Conservation (phyloP, 371 early-diverging fungal genomes). For the Mucor plumbeus region DNA sequence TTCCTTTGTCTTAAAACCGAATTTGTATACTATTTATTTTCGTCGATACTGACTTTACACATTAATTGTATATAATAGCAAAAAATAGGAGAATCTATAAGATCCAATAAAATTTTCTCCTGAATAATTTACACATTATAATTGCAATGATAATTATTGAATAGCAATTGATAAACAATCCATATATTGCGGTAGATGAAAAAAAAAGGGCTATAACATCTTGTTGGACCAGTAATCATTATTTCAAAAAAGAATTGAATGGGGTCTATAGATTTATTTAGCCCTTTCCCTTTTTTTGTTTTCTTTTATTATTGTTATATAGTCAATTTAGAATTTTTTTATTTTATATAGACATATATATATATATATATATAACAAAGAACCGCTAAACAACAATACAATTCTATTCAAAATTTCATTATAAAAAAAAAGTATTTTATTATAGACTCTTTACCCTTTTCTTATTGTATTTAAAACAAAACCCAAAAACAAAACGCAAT, state of each 20-base stretch:
- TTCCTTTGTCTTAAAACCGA: background rate
- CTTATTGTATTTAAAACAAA: background rate
- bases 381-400: background rate
- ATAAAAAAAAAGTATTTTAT: conserved; percentile 3
- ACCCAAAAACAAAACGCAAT: background rate
- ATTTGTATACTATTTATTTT: background rate
- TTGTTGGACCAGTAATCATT: background rate
- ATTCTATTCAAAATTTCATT: background rate
- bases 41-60: background rate
- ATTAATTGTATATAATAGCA: background rate
- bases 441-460: background rate
- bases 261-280: background rate
- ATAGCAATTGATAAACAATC: background rate
- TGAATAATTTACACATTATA: background rate
- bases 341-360: background rate
- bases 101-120: background rate
- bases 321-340: background rate
- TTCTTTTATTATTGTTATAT: background rate
- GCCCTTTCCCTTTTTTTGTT: background rate
- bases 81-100: background rate
- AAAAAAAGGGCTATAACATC: background rate
- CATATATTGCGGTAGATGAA: background rate
- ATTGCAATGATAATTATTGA: background rate
- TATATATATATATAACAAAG: background rate
- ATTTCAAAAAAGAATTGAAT: conserved; percentile 1